Percentiles rank a stretch among this genome's conserved stretches.
These are phyloP conservation scores for Amanita jacksonii DNA, from an alignment of 768 basidiomycete species.

Conservation along the genomic window DNA sequence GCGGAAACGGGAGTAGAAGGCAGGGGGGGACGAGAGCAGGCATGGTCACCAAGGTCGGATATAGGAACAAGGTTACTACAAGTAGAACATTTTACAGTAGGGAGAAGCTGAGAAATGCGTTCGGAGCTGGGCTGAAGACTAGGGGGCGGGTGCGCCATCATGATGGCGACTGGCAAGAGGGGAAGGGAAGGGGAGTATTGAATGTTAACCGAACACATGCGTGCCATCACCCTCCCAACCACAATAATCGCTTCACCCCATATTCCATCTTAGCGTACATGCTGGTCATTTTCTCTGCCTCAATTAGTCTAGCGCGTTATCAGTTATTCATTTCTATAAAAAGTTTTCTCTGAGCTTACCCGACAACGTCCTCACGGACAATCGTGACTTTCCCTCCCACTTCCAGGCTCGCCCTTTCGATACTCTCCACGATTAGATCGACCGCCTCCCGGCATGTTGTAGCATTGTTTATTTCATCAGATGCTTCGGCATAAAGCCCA, in stretches of 20 bases:
- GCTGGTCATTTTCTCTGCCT: constrained; percentile 73
- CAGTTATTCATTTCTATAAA: constrained; percentile 3
- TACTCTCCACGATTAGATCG: constrained; percentile 62
- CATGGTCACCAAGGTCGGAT: constrained; percentile 65
- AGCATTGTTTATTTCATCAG: constrained; percentile 53
- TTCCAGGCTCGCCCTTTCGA: constrained; percentile 59
- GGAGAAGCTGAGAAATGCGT: constrained; percentile 67
- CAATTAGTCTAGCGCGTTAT: neutral
- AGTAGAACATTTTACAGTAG: constrained; percentile 77
- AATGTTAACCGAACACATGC: neutral
- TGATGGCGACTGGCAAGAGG: neutral
- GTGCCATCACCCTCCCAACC: constrained; percentile 60
- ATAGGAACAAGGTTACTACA: constrained; percentile 68
- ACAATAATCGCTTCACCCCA: constrained; percentile 81
- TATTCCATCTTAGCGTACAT: constrained; percentile 92
- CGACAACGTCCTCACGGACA: constrained; percentile 64
- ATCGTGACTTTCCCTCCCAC: constrained; percentile 42
- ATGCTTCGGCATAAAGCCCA: constrained; percentile 39
- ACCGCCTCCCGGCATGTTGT: constrained; percentile 69
- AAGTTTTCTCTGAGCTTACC: constrained; percentile 33
- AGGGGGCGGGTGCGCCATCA: constrained; percentile 10
- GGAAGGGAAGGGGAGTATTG: neutral
- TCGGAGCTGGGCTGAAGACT: constrained; percentile 21
- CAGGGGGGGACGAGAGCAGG: constrained; percentile 34
- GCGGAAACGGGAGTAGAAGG: constrained; percentile 9